phyloP scores from a whole-genome alignment of 768 basidiomycete species.

The Dioszegia hungarica region DNA sequence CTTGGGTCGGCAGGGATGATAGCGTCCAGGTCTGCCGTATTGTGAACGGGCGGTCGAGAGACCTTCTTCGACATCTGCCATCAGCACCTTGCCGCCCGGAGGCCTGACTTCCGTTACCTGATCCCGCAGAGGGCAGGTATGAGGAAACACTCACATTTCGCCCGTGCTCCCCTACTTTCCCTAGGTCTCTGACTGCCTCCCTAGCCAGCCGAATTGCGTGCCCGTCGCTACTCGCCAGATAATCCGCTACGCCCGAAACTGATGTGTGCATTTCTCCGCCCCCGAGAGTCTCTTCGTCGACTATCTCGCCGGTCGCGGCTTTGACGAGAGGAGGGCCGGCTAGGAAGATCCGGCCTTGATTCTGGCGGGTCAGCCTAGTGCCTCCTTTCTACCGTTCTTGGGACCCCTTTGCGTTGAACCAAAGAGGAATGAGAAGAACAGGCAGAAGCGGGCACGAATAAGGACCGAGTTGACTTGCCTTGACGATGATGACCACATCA shows the following conservation, averaged over 20 bases:
- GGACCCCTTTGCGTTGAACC: too few relatives aligned
- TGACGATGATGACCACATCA: slow-evolving; percentile 59
- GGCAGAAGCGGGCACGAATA: not conserved
- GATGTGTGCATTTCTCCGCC: slow-evolving; percentile 45
- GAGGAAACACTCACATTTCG: not conserved
- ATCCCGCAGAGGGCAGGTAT: too few relatives aligned
- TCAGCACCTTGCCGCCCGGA: too few relatives aligned
- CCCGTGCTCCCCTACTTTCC: slow-evolving; percentile 9
- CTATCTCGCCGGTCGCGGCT: slow-evolving; percentile 86
- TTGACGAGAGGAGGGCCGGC: slow-evolving; percentile 92
- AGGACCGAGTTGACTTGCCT: slow-evolving; percentile 13
- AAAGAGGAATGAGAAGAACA: too few relatives aligned
- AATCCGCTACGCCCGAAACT: slow-evolving; percentile 42
- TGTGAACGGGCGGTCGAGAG: slow-evolving; percentile 60
- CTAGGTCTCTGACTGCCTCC: slow-evolving; percentile 37
- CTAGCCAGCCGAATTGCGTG: slow-evolving; percentile 36
- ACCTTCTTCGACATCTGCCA: too few relatives aligned
- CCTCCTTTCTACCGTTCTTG: slow-evolving; percentile 54
- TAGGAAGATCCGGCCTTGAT: slow-evolving; percentile 89
- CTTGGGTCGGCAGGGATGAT: slow-evolving; percentile 86
- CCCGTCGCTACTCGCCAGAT: slow-evolving; percentile 32
- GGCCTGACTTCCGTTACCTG: too few relatives aligned
- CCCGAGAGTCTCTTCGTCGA: slow-evolving; percentile 87
- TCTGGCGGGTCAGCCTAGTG: slow-evolving; percentile 80
- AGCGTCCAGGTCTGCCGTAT: slow-evolving; percentile 75